Conservation (phyloP, 2,329 filamentous ascomycete species). For the Arachnomyces sp. region DNA sequence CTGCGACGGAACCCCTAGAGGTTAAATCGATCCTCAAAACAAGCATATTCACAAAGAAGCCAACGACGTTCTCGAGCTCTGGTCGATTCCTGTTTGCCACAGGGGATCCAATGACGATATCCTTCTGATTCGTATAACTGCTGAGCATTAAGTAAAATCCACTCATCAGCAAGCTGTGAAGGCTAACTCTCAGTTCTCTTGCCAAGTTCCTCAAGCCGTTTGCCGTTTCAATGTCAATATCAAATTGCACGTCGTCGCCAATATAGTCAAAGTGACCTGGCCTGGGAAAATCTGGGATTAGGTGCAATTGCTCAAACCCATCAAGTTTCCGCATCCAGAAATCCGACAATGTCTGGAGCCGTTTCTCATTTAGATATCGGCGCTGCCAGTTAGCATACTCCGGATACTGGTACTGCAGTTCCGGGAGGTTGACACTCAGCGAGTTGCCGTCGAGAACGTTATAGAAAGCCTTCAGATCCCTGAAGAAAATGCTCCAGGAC, state of each 20-base stretch:
- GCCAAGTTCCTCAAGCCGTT: background rate
- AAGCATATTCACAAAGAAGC: constrained; percentile 7
- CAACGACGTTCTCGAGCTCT: constrained; percentile 4
- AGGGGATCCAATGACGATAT: background rate
- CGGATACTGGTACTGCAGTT: background rate
- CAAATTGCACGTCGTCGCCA: background rate
- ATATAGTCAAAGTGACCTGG: background rate
- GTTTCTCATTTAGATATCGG: background rate
- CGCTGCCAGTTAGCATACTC: constrained; percentile 1
- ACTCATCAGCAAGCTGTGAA: background rate
- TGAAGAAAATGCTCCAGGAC: background rate
- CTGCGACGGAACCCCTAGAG: background rate
- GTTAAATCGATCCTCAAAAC: background rate
- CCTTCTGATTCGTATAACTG: background rate
- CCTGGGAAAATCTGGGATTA: background rate
- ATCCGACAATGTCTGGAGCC: background rate
- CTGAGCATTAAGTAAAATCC: background rate
- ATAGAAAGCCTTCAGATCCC: constrained; percentile 1
- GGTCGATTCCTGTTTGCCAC: background rate
- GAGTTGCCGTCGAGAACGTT: background rate
- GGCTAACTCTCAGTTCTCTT: background rate
- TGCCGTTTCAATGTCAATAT: background rate
- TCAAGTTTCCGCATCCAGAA: background rate
- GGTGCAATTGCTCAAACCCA: background rate
- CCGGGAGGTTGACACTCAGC: background rate